These are phyloP conservation scores for Drechmeria coniospora DNA, from an alignment of 2,329 filamentous ascomycete species.

Conservation along the genomic window DNA sequence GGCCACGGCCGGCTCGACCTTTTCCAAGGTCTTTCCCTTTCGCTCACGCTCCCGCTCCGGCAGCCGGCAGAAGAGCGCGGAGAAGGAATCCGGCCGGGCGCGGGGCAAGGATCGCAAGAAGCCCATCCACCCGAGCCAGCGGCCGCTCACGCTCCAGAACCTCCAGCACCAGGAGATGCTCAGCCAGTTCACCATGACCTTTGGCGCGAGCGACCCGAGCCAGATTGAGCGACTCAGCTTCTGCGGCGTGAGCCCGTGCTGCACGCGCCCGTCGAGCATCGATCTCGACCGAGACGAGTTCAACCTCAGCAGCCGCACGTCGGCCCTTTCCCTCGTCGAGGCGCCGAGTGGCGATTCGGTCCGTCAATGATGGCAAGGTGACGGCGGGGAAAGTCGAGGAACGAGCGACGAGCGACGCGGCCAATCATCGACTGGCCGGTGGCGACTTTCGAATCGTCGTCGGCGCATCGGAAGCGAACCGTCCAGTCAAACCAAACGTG, in stretches of 20 bases:
- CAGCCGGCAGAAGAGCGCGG: slow-evolving; percentile 7
- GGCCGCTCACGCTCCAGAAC: slow-evolving; percentile 28
- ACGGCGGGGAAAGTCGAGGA: too few species aligned
- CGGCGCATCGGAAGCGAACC: too few species aligned
- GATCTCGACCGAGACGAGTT: slow-evolving; percentile 11
- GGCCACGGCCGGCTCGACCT: slow-evolving; percentile 11
- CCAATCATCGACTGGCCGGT: too few species aligned
- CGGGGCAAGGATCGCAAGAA: slow-evolving; percentile 10
- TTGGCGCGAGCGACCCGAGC: slow-evolving; percentile 21
- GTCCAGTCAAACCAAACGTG: too few species aligned
- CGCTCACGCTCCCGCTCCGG: slow-evolving; percentile 8
- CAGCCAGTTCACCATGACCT: slow-evolving; percentile 28
- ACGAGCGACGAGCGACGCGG: slow-evolving; percentile 1
- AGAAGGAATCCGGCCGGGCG: slow-evolving; percentile 9
- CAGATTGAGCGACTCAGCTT: slow-evolving; percentile 19
- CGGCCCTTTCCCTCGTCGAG: slow-evolving; percentile 2
- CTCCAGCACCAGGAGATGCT: slow-evolving; percentile 31
- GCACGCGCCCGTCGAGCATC: slow-evolving; percentile 23
- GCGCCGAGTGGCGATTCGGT: slow-evolving; percentile 6
- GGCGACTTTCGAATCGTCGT: too few species aligned
- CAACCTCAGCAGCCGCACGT: neutral
- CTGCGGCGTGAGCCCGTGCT: slow-evolving; percentile 27
- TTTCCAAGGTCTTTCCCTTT: slow-evolving; percentile 17
- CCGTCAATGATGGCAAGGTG: slow-evolving; percentile 3
- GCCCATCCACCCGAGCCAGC: slow-evolving; percentile 26